Conservation (phyloP, 345 rosid species). For the Streptanthus diversifolius region DNA sequence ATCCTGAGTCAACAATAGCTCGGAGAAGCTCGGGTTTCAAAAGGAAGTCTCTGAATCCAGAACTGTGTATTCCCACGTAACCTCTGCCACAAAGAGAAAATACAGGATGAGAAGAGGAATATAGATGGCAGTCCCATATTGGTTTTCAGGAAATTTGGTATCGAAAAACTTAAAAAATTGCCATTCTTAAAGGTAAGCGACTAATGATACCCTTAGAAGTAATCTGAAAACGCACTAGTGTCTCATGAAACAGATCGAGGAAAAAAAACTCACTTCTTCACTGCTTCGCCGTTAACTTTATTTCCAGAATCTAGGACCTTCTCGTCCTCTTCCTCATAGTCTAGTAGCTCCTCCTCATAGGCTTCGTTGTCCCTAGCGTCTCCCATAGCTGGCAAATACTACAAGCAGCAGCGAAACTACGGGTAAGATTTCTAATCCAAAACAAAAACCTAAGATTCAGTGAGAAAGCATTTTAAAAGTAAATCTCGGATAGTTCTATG, state of each 20-base stretch:
- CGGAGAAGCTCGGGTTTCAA: slow-evolving; percentile 98
- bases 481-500: not conserved
- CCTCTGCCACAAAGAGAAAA: slow-evolving; percentile 47
- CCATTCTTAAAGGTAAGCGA: not conserved
- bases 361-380: slow-evolving; percentile 92
- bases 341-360: slow-evolving; percentile 99
- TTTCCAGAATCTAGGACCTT: slow-evolving; percentile 66
- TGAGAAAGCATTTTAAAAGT: not conserved
- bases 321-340: slow-evolving; percentile 96
- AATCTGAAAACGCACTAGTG: too few relatives aligned
- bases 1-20: slow-evolving; percentile 96
- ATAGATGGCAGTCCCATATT: not conserved
- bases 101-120: not conserved
- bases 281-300: slow-evolving; percentile 83
- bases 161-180: not conserved
- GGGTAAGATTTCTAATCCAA: slow-evolving; percentile 4
- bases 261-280: slow-evolving; percentile 62
- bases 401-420: not conserved
- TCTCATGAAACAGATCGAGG: not conserved
- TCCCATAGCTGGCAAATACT: slow-evolving; percentile 53
- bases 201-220: too few relatives aligned
- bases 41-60: slow-evolving; percentile 99
- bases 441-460: not conserved
- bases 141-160: not conserved
- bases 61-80: slow-evolving; percentile 97